Base-by-base conservation (phyloP, 331 rosid genomes). In the Dryas integrifolia region DNA sequence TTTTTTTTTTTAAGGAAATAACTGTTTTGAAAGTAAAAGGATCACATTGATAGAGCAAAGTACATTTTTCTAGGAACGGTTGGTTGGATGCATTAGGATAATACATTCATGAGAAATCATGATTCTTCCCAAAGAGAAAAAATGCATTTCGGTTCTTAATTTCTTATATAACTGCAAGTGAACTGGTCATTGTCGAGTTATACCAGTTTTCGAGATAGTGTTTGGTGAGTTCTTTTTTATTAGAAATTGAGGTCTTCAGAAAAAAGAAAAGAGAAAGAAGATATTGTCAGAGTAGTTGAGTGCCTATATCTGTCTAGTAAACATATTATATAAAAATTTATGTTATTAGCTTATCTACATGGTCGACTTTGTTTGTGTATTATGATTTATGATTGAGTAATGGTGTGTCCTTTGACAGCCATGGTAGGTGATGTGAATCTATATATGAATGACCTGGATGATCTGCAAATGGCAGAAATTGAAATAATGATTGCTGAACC, bases 351-450 rank as follows among this genome's bases (percentile, higher is more conserved):
- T 63, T 43, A 59, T 26, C 48, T 70, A 21, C 59, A 38, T 69
- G 18, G n/a, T 48, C 0, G 43, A 52, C 43, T 63, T 35, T 64
- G 9, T 64, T 57, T 62, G 30, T 65, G 30, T 76, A 15, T 21
- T 73, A 26, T 53, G 58, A 56, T 7, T 58, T 53, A 6, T 39
- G 15, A 24, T 67, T 64, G 66, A 72, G 70, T 86, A 59, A 81
- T 60, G 10, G 7, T 77, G 5, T 70, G 53, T 68, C 63, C 44
- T 44, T 74, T 88, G 82, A 51, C 85, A 92, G 97, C 96, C 67
- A 88, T 91, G 98, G 85, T 86, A 56, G 97, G 98, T 78, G 98
- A 94, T 86, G 98, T 94, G 61, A 94, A 93, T 78, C 72, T 91
- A 21, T 93, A 89, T 81, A 91, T 91, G 92, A 91, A 93, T 80